Base-by-base conservation (phyloP, 345 rosid genomes). In the Lumnitzera littorea region DNA sequence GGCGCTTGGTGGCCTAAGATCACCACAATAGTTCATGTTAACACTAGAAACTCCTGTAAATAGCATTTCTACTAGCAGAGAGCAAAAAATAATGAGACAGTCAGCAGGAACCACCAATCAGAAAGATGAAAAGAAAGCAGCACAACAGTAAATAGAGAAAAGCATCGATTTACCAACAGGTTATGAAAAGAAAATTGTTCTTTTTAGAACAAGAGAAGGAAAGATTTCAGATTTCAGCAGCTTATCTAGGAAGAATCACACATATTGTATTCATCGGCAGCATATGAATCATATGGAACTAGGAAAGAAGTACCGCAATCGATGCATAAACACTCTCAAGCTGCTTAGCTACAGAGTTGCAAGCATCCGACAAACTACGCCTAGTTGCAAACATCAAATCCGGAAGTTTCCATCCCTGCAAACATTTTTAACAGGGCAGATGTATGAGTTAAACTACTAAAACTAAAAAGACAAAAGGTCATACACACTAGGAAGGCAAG, bases 311-410 rank as follows among this genome's bases (percentile, higher is more conserved):
- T 75, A 66, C 99, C 83, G 83, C 67, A 67, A 90, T 80, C 4
- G 91, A 88, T 24, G 83, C 63, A 68, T 88, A 83, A 64, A 90
- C 89, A 55, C 66, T 80, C 59, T 88, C 96, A 59, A 94, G 91
- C 63, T 84, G 89, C 63, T 76, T 82, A 69, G 85, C 91, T 56
- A 94, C 73, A 61, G 80, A 68, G 62, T 76, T 72, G 66, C 96
- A 78, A 62, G 99, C 96, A 66, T 90, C 99, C 67, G 89, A 80
- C 67, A 94, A 77, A 68, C 92, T 72, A 53, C 92, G 92, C 66
- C 84, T 86, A 3, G 99, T 88, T 5, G 95, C 97, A 80, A 94
- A 94, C 96, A 82, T 90, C 80, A 94, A 66, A 77, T 94, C 92
- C 50, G 95, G 89, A 83, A 94, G 89, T 58, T 84, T 86, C 91